Evolutionary conservation across 2,329 filamentous ascomycete genomes (phyloP).

Genomic region (Byssoonygena ceratinophila): DNA sequence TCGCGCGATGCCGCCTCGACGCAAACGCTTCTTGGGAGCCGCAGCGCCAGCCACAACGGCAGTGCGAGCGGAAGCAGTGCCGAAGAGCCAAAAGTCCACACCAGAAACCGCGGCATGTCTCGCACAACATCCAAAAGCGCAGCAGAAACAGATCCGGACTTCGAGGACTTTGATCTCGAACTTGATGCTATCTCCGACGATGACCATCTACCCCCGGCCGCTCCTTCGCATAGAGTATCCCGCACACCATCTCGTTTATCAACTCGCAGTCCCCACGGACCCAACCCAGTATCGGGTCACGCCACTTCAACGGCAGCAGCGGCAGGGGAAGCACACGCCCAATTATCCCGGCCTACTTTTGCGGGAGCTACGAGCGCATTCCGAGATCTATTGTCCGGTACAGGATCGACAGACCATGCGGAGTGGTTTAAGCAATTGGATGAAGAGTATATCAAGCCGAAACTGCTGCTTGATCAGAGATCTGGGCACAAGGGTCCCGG

Average conservation of each 20-base stretch:
- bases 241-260: slow-evolving; percentile 29
- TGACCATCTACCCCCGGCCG: slow-evolving; percentile 48
- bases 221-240: slow-evolving; percentile 26
- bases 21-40: slow-evolving; percentile 43
- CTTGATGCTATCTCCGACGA: slow-evolving; percentile 42
- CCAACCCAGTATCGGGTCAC: slow-evolving; percentile 16
- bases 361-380: slow-evolving; percentile 68
- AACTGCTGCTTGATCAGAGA: slow-evolving; percentile 64
- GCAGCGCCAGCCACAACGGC: slow-evolving; percentile 30
- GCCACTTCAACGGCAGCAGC: slow-evolving; percentile 5
- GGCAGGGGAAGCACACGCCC: background rate
- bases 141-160: slow-evolving; percentile 22
- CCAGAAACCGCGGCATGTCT: slow-evolving; percentile 7
- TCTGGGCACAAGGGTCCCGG: slow-evolving; percentile 36
- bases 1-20: slow-evolving; percentile 31
- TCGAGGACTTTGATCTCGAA: slow-evolving; percentile 32
- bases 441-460: slow-evolving; percentile 92
- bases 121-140: slow-evolving; percentile 20
- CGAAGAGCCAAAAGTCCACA: slow-evolving; percentile 41
- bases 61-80: slow-evolving; percentile 38
- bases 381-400: slow-evolving; percentile 63
- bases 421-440: slow-evolving; percentile 86
- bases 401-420: slow-evolving; percentile 68
- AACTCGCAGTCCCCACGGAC: slow-evolving; percentile 18
- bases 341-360: slow-evolving; percentile 22